A percentile compares a stretch with the other conserved stretches of the same genome.
These are phyloP conservation scores for Penicillium vulpinum DNA, from an alignment of 2,329 filamentous ascomycete genomes.

Conservation along the genomic window DNA sequence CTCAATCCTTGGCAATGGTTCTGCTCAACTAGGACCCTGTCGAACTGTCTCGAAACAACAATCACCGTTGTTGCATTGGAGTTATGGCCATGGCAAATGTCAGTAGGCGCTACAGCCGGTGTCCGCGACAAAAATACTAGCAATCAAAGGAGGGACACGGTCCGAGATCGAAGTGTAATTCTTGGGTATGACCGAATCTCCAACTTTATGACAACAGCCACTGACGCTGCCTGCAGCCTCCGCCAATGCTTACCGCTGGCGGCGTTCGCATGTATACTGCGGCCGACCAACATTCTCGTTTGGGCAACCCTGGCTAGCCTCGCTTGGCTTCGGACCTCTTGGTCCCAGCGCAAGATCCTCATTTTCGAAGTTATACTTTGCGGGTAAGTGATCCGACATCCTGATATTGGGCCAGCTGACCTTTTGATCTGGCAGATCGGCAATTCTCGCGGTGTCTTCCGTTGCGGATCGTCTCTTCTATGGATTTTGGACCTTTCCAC, in stretches of 20 bases:
- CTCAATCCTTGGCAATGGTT: constrained; percentile 96
- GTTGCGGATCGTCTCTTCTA: constrained; percentile 78
- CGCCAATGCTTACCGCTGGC: constrained; percentile 71
- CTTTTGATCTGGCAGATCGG: constrained; percentile 40
- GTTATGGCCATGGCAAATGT: constrained; percentile 82
- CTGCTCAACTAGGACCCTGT: constrained; percentile 87
- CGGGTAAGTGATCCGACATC: constrained; percentile 35
- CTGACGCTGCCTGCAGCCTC: constrained; percentile 45
- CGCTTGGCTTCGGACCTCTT: constrained; percentile 49
- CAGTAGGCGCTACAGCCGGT: constrained; percentile 44
- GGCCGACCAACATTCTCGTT: constrained; percentile 85
- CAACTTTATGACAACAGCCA: constrained; percentile 1
- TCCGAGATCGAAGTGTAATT: constrained; percentile 16
- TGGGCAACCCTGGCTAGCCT: constrained; percentile 70
- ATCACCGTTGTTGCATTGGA: constrained; percentile 77
- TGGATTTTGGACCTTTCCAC: constrained; percentile 81
- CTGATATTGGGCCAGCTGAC: constrained; percentile 8
- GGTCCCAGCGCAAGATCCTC: constrained; percentile 52
- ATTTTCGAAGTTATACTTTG: constrained; percentile 66
- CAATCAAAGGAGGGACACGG: constrained; percentile 10
- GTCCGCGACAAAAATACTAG: constrained; percentile 4
- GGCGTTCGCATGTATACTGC: constrained; percentile 77
- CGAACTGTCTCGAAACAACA: constrained; percentile 89
- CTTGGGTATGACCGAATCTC: constrained; percentile 27
- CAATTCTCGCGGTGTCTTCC: constrained; percentile 64